phyloP scores from a whole-genome alignment of 2,329 filamentous ascomycete genomes.

The Fusarium concolor region DNA sequence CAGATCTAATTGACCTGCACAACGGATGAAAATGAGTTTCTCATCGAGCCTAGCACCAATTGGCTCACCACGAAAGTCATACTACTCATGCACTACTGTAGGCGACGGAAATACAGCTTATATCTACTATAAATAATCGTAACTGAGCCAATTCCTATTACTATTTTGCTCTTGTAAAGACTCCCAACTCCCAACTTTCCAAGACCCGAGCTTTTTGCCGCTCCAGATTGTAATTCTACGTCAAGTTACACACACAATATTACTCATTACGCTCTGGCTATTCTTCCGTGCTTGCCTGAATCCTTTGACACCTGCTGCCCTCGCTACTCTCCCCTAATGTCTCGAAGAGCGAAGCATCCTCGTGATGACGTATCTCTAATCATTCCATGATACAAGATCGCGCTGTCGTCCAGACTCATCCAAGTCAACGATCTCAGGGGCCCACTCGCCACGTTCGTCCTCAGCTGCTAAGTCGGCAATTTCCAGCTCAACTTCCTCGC shows the following conservation, averaged over 20 bases:
- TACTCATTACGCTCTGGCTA: background rate
- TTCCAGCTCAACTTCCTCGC: slow-evolving; percentile 61
- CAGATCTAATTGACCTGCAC: too few species aligned
- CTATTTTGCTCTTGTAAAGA: background rate
- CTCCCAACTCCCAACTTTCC: slow-evolving; percentile 4
- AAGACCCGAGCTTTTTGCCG: background rate
- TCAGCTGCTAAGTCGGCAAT: slow-evolving; percentile 64
- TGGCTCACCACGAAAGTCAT: background rate
- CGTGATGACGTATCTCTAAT: slow-evolving; percentile 41
- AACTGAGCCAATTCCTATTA: background rate
- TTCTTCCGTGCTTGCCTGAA: background rate
- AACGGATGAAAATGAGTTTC: background rate
- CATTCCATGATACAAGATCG: slow-evolving; percentile 63
- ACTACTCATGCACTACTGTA: background rate
- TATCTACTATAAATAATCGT: background rate
- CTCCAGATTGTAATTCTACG: background rate
- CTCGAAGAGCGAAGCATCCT: slow-evolving; percentile 4
- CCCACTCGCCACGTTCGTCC: slow-evolving; percentile 65
- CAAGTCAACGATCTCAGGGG: slow-evolving; percentile 64
- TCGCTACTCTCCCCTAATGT: background rate
- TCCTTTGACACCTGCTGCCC: background rate
- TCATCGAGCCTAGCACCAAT: background rate
- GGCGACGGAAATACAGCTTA: background rate
- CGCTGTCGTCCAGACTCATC: slow-evolving; percentile 64
- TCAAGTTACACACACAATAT: background rate